phyloP scores from a whole-genome alignment of 2,329 filamentous ascomycete genomes.

The Thermothelomyces thermophilus region DNA sequence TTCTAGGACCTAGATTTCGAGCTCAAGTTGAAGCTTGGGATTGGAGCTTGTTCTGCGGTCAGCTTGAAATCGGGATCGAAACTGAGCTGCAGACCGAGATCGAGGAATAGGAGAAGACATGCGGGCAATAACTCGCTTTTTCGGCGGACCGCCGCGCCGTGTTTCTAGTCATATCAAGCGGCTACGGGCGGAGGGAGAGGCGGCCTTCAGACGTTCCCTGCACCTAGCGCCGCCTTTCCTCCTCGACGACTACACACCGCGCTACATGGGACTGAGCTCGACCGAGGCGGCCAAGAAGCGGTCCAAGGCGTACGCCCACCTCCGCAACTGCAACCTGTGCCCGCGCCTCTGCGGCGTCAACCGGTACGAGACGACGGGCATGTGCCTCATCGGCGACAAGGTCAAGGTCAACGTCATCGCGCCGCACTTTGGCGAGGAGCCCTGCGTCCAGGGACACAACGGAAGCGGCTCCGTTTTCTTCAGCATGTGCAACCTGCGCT shows the following conservation, averaged over 20 bases:
- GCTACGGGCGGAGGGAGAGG: background rate
- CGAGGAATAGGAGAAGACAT: no score
- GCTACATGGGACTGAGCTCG: slow-evolving; percentile 62
- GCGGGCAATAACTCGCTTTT: no score
- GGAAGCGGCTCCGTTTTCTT: slow-evolving; percentile 79
- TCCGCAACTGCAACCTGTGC: slow-evolving; percentile 75
- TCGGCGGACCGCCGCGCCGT: background rate
- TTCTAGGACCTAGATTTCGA: no score
- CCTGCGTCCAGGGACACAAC: slow-evolving; percentile 75
- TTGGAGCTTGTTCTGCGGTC: no score
- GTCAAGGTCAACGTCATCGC: slow-evolving; percentile 80
- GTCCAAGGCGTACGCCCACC: slow-evolving; percentile 64
- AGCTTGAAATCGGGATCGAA: background rate
- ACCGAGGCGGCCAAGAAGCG: slow-evolving; percentile 67
- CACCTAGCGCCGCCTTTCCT: slow-evolving; percentile 61
- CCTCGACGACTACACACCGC: slow-evolving; percentile 66
- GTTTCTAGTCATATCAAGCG: background rate
- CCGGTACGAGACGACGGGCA: slow-evolving; percentile 69
- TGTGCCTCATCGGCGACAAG: slow-evolving; percentile 69
- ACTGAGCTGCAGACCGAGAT: no score
- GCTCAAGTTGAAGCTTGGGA: no score
- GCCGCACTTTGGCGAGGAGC: slow-evolving; percentile 80
- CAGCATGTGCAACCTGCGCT: slow-evolving; percentile 57
- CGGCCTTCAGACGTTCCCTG: slow-evolving; percentile 26
- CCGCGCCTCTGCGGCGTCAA: slow-evolving; percentile 72